Evolutionary conservation across 768 basidiomycete species (phyloP).

Genomic region (Leccinum uliginosum): DNA sequence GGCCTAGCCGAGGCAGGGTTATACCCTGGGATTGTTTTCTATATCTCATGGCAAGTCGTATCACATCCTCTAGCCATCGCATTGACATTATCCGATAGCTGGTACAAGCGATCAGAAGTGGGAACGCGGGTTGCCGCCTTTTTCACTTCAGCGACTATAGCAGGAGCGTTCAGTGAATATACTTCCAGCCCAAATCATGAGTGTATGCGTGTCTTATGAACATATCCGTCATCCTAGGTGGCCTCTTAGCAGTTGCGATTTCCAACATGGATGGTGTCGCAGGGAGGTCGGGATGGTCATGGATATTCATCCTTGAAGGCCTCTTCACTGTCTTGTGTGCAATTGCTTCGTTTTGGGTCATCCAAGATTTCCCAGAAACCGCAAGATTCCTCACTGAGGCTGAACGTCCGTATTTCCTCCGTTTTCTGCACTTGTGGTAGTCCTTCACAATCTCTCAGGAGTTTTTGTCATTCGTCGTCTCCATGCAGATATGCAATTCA

Average conservation of each 20-base stretch:
- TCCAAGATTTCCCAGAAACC: conserved; percentile 75
- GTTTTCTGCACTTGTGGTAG: not conserved
- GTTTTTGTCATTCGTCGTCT: conserved; percentile 62
- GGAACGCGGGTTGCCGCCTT: conserved; percentile 70
- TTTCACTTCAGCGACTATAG: conserved; percentile 75
- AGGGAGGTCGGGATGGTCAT: conserved; percentile 60
- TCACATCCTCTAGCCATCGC: not conserved
- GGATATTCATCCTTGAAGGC: conserved; percentile 76
- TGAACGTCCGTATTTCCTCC: conserved; percentile 44
- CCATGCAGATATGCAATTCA: conserved; percentile 60
- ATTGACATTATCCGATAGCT: conserved; percentile 36
- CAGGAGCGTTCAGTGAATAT: conserved; percentile 65
- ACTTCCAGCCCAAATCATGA: not conserved
- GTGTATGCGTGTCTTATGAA: not conserved
- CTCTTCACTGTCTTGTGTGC: conserved; percentile 59
- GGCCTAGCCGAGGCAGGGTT: conserved; percentile 51
- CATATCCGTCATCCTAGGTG: conserved; percentile 37
- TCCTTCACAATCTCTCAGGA: conserved; percentile 32
- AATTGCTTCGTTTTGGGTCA: conserved; percentile 61
- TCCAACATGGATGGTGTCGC: conserved; percentile 68
- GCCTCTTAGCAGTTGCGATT: conserved; percentile 62
- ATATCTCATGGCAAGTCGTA: conserved; percentile 48
- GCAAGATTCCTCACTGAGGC: conserved; percentile 64
- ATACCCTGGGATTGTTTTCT: conserved; percentile 55
- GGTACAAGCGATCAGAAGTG: conserved; percentile 78